A percentile compares a stretch with the other conserved stretches of the same genome.
phyloP scores from a whole-genome alignment of 2,329 filamentous ascomycete genomes.

The Triangularia verruculosa region DNA sequence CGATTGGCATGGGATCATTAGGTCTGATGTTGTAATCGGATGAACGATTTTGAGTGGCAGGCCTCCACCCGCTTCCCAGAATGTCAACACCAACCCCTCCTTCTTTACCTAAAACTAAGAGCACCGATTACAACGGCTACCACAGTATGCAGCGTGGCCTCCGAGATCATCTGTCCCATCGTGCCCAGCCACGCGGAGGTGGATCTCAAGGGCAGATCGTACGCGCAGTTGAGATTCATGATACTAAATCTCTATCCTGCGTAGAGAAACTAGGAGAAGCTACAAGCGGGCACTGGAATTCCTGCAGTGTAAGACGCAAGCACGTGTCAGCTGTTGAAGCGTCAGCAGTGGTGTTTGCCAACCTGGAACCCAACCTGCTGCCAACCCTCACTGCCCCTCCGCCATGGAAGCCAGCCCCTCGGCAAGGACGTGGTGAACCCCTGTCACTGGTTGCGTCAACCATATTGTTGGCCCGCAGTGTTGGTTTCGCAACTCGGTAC shows the following conservation, averaged over 20 bases:
- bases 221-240: neutral
- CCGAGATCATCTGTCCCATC: constrained; percentile 1
- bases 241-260: neutral
- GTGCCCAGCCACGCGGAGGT: neutral
- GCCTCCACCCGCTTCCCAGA: neutral
- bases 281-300: neutral
- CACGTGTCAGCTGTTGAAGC: constrained; percentile 21
- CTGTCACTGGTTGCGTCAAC: constrained; percentile 14
- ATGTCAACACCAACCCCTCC: neutral
- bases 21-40: neutral
- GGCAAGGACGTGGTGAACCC: constrained; percentile 1
- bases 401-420: constrained; percentile 3
- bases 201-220: neutral
- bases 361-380: constrained; percentile 11
- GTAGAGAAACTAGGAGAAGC: neutral
- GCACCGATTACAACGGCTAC: neutral
- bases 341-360: constrained; percentile 1
- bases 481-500: constrained; percentile 20
- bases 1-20: neutral
- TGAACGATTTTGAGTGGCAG: neutral
- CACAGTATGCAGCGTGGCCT: neutral
- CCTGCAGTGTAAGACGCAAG: constrained; percentile 3
- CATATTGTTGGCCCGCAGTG: constrained; percentile 14
- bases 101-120: neutral
- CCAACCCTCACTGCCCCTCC: constrained; percentile 13